Evolutionary conservation across 2,329 filamentous ascomycete genomes (phyloP).

Genomic region (Penicillium sp.): DNA sequence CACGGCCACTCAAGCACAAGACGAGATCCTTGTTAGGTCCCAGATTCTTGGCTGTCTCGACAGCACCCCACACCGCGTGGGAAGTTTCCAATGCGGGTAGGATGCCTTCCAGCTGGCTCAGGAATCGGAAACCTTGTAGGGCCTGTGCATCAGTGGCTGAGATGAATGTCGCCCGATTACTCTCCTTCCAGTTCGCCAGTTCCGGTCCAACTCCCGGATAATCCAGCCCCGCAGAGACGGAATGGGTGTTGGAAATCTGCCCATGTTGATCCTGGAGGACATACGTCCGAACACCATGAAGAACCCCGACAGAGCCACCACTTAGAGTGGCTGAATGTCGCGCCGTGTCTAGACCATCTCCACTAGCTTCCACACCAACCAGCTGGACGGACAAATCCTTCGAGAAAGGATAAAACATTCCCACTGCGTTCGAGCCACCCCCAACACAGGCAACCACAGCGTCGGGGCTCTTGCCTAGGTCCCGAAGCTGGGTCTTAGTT

Average conservation of each 20-base stretch:
- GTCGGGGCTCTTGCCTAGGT: constrained; percentile 59
- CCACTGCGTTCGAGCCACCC: constrained; percentile 85
- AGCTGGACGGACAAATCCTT: constrained; percentile 77
- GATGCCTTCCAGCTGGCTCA: constrained; percentile 87
- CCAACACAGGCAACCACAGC: constrained; percentile 96
- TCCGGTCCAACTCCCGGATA: constrained; percentile 95
- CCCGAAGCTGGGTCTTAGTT: constrained; percentile 78
- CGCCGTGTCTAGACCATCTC: constrained; percentile 77
- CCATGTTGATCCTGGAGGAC: constrained; percentile 86
- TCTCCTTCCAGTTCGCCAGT: constrained; percentile 86
- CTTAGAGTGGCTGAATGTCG: constrained; percentile 82
- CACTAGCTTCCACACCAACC: constrained; percentile 88
- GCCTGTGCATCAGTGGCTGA: constrained; percentile 86
- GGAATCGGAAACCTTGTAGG: constrained; percentile 75
- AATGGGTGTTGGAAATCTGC: constrained; percentile 89
- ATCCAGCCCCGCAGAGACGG: constrained; percentile 87
- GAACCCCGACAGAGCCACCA: constrained; percentile 81
- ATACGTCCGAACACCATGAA: constrained; percentile 92
- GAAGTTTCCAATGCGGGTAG: constrained; percentile 91
- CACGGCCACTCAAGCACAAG: constrained; percentile 84
- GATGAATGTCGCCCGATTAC: constrained; percentile 74
- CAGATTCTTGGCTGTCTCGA: constrained; percentile 88
- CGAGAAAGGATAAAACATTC: constrained; percentile 96
- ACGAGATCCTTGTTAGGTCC: constrained; percentile 80
- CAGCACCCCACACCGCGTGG: constrained; percentile 81